phyloP scores from a whole-genome alignment of 2,329 filamentous ascomycete genomes.

The Stachybotrys echinatus region DNA sequence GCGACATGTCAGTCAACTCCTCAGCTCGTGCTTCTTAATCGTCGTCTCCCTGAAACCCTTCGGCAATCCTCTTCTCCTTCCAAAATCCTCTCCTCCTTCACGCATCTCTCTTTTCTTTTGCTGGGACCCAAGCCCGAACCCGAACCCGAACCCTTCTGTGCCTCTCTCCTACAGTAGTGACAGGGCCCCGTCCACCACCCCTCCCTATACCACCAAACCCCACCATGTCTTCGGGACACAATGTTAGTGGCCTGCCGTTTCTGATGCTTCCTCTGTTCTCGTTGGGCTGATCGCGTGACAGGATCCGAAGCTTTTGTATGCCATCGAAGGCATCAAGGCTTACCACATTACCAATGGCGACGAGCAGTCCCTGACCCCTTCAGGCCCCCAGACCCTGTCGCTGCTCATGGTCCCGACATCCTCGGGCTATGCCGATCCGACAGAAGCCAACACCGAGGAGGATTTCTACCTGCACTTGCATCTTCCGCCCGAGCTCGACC shows the following conservation, averaged over 20 bases:
- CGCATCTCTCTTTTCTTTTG: background rate
- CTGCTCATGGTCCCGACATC: conserved; percentile 93
- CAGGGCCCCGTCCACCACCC: background rate
- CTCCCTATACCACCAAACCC: background rate
- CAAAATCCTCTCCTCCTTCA: background rate
- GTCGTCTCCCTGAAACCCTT: background rate
- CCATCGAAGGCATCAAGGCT: conserved; percentile 79
- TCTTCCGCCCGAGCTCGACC: conserved; percentile 87
- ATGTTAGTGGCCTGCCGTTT: conserved; percentile 15
- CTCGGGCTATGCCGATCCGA: conserved; percentile 57
- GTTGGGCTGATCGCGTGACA: conserved; percentile 7
- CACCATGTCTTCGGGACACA: conserved; percentile 24
- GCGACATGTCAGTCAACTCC: background rate
- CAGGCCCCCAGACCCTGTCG: conserved; percentile 85
- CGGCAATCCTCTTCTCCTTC: background rate
- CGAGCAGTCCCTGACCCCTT: conserved; percentile 75
- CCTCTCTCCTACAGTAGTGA: background rate
- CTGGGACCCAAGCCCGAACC: background rate
- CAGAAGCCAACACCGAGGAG: conserved; percentile 60
- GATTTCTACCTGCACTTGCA: conserved; percentile 98
- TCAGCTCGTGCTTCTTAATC: background rate
- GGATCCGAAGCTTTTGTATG: conserved; percentile 63
- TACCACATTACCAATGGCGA: conserved; percentile 87
- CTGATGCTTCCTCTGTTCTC: background rate
- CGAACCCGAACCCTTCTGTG: background rate